Conservation (phyloP, 768 basidiomycete species). For the Psilocybe azurescens region DNA sequence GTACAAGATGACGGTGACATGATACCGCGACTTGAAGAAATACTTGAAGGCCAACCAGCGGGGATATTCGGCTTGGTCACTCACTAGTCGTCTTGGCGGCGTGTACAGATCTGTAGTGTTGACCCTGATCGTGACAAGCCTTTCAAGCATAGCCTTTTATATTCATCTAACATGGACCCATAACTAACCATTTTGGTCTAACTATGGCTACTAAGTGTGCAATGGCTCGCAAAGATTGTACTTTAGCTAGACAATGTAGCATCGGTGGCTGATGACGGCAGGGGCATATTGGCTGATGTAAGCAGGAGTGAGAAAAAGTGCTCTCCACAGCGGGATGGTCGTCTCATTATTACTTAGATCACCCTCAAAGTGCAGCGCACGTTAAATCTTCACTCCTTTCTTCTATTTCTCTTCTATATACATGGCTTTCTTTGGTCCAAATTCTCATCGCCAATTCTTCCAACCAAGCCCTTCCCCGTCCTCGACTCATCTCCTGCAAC, state of each 20-base stretch:
- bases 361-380: slow-evolving; percentile 10
- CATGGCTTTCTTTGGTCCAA: slow-evolving; percentile 39
- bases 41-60: background rate
- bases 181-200: background rate
- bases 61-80: background rate
- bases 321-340: slow-evolving; percentile 4
- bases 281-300: slow-evolving; percentile 19
- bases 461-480: slow-evolving; percentile 50
- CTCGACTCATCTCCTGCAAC: slow-evolving; percentile 54
- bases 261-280: background rate
- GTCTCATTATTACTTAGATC: background rate
- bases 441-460: slow-evolving; percentile 47
- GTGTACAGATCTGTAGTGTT: background rate
- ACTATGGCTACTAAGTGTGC: too few species aligned
- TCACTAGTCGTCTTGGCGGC: background rate
- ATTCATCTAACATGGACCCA: slow-evolving; percentile 5
- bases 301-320: slow-evolving; percentile 25
- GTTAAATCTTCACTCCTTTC: slow-evolving; percentile 3
- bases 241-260: background rate
- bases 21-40: background rate
- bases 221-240: background rate
- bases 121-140: background rate
- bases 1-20: slow-evolving; percentile 16
- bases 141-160: background rate
- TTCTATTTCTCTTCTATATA: slow-evolving; percentile 24